Evolutionary conservation across 2,329 filamentous ascomycete species (phyloP).

Genomic region (Penicillium sp.): DNA sequence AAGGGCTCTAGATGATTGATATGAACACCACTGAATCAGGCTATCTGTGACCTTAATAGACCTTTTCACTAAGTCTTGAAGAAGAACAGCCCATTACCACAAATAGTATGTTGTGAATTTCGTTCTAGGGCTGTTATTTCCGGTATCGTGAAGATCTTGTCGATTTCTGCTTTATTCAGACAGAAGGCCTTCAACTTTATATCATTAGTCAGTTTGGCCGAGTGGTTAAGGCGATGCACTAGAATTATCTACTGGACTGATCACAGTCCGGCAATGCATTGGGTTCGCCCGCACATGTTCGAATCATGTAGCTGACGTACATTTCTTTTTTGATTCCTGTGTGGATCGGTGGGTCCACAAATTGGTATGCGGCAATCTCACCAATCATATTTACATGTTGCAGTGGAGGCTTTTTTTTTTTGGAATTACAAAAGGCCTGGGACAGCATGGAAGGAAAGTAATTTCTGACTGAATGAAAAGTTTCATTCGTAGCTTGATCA

Average conservation of each 20-base stretch:
- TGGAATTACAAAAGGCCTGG: neutral
- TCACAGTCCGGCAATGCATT: neutral
- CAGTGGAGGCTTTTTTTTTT: no score
- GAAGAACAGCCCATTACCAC: no score
- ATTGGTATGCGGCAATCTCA: neutral
- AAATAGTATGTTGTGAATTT: no score
- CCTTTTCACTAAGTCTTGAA: no score
- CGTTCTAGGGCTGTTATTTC: no score
- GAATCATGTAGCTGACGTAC: neutral
- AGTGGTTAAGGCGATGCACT: neutral
- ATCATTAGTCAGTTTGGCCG: neutral
- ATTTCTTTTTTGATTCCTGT: neutral
- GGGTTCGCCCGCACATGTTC: neutral
- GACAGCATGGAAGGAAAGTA: neutral
- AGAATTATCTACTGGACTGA: neutral
- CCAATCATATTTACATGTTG: neutral
- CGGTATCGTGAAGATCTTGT: no score
- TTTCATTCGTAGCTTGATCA: no score
- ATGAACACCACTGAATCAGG: no score
- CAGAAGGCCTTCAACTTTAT: neutral
- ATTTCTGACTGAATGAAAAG: no score
- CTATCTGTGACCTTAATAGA: no score
- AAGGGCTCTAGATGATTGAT: no score
- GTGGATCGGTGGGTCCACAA: neutral
- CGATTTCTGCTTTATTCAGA: neutral